These are phyloP conservation scores for Saitozyma sp. DNA, from an alignment of 768 basidiomycete species.

Conservation along the genomic window DNA sequence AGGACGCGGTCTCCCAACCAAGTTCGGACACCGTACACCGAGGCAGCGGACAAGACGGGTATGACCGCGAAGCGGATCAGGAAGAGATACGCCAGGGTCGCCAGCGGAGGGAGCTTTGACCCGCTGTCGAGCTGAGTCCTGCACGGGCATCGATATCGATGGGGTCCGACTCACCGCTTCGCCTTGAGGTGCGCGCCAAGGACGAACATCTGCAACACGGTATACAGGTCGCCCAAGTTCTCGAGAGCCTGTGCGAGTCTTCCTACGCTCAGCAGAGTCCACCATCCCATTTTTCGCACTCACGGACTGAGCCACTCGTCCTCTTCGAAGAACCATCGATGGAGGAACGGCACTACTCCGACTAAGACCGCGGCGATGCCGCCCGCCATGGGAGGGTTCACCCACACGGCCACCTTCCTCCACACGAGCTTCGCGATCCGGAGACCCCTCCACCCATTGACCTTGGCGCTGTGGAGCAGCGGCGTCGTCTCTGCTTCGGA, in stretches of 20 bases:
- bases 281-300: conserved; percentile 7
- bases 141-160: no score
- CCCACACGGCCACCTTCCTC: conserved; percentile 16
- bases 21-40: conserved; percentile 32
- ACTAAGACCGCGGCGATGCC: conserved; percentile 43
- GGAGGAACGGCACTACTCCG: conserved; percentile 42
- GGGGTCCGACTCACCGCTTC: conserved; percentile 19
- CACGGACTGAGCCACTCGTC: conserved; percentile 37
- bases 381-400: conserved; percentile 51
- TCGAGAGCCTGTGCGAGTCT: conserved; percentile 28
- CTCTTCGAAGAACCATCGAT: conserved; percentile 35
- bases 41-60: conserved; percentile 34
- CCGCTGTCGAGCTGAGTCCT: conserved; percentile 6
- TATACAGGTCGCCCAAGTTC: conserved; percentile 47
- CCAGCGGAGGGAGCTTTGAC: conserved; percentile 22
- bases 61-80: conserved; percentile 44
- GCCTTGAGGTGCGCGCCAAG: conserved; percentile 47
- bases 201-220: conserved; percentile 48
- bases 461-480: conserved; percentile 28
- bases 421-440: conserved; percentile 9
- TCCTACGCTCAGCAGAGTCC: conserved; percentile 8
- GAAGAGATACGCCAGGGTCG: conserved; percentile 44
- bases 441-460: conserved; percentile 18
- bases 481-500: conserved; percentile 35
- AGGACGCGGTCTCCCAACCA: conserved; percentile 24